These are phyloP conservation scores for Casuarina glauca DNA, from an alignment of 306 rosid genomes.

Conservation along the genomic window DNA sequence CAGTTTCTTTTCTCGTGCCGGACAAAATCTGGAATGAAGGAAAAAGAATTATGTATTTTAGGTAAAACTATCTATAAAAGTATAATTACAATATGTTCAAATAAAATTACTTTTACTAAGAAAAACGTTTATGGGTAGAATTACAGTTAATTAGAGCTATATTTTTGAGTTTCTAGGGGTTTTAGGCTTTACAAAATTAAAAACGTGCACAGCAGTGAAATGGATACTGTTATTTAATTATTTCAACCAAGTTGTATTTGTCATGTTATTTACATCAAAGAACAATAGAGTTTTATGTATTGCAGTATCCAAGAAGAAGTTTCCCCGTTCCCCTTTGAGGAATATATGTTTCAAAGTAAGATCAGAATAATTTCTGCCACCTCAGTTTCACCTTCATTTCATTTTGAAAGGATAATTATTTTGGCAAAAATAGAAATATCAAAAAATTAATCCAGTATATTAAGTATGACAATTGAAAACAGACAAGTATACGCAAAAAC, in stretches of 20 bases:
- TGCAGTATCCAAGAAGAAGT: not conserved
- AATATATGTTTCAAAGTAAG: not conserved
- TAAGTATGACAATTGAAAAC: not conserved
- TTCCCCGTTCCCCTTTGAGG: not conserved
- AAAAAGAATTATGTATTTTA: too few relatives aligned
- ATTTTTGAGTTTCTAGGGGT: too few relatives aligned
- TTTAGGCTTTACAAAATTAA: too few relatives aligned
- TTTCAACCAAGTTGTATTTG: too few relatives aligned
- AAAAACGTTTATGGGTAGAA: not conserved
- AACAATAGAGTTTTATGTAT: not conserved
- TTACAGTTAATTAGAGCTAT: too few relatives aligned
- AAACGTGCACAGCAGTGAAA: too few relatives aligned
- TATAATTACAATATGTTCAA: too few relatives aligned
- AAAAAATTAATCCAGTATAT: not conserved
- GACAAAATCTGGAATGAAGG: too few relatives aligned
- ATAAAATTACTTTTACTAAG: constrained; percentile 5
- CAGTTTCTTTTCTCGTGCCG: too few relatives aligned
- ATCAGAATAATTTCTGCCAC: not conserved
- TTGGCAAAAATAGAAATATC: not conserved
- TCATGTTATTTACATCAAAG: not conserved
- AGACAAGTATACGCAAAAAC: not conserved
- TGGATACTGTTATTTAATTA: too few relatives aligned
- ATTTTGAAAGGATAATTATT: not conserved
- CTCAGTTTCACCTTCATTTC: not conserved
- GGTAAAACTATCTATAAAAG: too few relatives aligned